A percentile compares a stretch with the other conserved stretches of the same genome.
These are phyloP conservation scores for Logfia minima DNA, from an alignment of 129 eudicot species.

Conservation along the genomic window DNA sequence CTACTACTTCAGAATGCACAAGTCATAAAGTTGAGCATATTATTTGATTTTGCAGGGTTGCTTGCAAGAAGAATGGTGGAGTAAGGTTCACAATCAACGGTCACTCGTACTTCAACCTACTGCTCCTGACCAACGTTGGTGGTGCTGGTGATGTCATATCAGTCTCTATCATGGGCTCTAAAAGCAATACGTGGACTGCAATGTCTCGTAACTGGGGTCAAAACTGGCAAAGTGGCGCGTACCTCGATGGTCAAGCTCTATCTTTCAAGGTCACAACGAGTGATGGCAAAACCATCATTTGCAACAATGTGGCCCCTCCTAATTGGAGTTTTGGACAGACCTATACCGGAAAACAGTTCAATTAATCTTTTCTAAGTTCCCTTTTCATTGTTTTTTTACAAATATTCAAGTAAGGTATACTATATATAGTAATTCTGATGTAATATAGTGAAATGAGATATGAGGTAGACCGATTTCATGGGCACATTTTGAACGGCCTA, in stretches of 20 bases:
- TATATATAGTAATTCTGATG: background rate
- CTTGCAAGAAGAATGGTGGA: conserved; percentile 62
- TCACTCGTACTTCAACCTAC: conserved; percentile 69
- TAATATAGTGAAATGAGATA: conserved; percentile 20
- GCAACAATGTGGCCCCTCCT: conserved; percentile 52
- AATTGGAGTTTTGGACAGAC: conserved; percentile 68
- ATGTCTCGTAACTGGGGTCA: conserved; percentile 78
- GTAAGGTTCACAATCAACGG: conserved; percentile 71
- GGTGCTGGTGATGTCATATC: conserved; percentile 60
- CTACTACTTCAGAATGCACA: background rate
- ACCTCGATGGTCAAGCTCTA: conserved; percentile 38
- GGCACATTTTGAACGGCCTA: conserved; percentile 29
- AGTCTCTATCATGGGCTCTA: conserved; percentile 51
- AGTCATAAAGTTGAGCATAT: background rate
- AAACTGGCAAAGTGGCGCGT: conserved; percentile 65
- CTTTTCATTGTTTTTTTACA: background rate
- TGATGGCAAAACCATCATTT: conserved; percentile 45
- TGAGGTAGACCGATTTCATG: conserved; percentile 19
- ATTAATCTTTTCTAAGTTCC: background rate
- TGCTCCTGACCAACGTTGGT: conserved; percentile 59
- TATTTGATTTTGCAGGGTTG: conserved; percentile 41
- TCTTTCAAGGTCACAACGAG: conserved; percentile 59
- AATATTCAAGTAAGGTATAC: no score
- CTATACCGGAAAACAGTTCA: conserved; percentile 49
- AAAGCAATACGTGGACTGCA: conserved; percentile 44